Evolutionary conservation across 1,139 yeast species (phyloP).

Genomic region (Komagataea norvegica): DNA sequence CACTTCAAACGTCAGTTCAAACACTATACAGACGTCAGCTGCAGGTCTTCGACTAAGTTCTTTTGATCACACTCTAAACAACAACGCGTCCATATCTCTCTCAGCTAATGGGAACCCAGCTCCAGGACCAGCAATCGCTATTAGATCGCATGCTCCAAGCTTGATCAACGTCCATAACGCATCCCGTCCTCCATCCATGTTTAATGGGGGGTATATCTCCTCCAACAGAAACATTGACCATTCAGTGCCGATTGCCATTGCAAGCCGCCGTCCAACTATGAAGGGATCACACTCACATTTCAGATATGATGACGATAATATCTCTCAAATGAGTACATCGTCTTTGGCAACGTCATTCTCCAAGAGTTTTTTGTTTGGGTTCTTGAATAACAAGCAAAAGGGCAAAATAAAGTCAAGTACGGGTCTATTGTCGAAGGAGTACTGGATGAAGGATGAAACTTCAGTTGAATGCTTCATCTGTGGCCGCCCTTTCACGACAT

Average conservation of each 20-base stretch:
- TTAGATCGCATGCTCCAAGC: slow-evolving; percentile 16
- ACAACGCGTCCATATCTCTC: slow-evolving; percentile 3
- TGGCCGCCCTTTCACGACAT: slow-evolving; percentile 65
- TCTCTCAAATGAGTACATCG: slow-evolving; percentile 29
- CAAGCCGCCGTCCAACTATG: background rate
- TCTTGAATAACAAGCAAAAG: slow-evolving; percentile 37
- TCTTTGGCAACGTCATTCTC: slow-evolving; percentile 38
- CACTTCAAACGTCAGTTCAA: background rate
- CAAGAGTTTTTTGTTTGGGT: slow-evolving; percentile 41
- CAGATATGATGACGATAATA: slow-evolving; percentile 26
- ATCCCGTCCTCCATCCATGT: slow-evolving; percentile 21
- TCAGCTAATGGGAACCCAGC: background rate
- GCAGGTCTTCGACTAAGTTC: slow-evolving; percentile 21
- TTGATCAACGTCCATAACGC: slow-evolving; percentile 19
- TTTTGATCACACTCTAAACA: slow-evolving; percentile 18
- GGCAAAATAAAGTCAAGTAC: slow-evolving; percentile 27
- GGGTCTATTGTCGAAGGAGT: slow-evolving; percentile 54
- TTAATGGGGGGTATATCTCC: slow-evolving; percentile 14
- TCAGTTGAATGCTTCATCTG: slow-evolving; percentile 80
- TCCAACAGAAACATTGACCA: slow-evolving; percentile 2
- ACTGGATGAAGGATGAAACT: slow-evolving; percentile 91
- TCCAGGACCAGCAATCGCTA: background rate
- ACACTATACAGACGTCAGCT: slow-evolving; percentile 18
- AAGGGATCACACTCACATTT: slow-evolving; percentile 7
- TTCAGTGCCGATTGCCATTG: background rate